phyloP scores from a whole-genome alignment of 1,284 basidiomycete genomes.

The Boletus smithii region DNA sequence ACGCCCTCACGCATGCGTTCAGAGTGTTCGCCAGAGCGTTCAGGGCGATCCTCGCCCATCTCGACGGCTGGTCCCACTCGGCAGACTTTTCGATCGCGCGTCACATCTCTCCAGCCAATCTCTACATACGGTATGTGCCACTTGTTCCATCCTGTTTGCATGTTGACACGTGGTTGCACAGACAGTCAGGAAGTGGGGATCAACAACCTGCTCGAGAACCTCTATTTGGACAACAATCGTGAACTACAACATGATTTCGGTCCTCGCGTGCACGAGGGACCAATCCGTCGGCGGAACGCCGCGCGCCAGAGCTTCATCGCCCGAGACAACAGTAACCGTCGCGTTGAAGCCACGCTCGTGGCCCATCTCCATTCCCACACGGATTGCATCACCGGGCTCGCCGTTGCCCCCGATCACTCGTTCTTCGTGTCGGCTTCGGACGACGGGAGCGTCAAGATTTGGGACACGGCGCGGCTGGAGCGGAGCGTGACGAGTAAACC shows the following conservation, averaged over 20 bases:
- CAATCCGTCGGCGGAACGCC: conserved; percentile 69
- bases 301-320: conserved; percentile 60
- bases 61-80: conserved; percentile 54
- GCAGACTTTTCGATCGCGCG: conserved; percentile 43
- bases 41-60: conserved; percentile 68
- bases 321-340: conserved; percentile 42
- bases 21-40: conserved; percentile 62
- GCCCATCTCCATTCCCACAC: conserved; percentile 86
- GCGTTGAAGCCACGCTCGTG: conserved; percentile 74
- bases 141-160: neutral
- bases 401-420: conserved; percentile 88
- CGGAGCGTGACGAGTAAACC: conserved; percentile 74
- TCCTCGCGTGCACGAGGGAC: conserved; percentile 77
- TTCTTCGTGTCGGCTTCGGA: conserved; percentile 92
- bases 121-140: conserved; percentile 64
- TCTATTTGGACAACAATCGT: conserved; percentile 84
- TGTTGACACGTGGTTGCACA: conserved; percentile 28
- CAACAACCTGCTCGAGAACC: conserved; percentile 79
- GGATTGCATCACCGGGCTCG: conserved; percentile 75
- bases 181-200: conserved; percentile 88
- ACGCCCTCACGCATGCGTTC: conserved; percentile 58
- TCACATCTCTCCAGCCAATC: conserved; percentile 52
- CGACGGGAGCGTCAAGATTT: conserved; percentile 81
- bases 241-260: conserved; percentile 89
- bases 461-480: conserved; percentile 79